Evolutionary conservation across 2,329 filamentous ascomycete genomes (phyloP).

Genomic region (Reticulascus tulasneorum): DNA sequence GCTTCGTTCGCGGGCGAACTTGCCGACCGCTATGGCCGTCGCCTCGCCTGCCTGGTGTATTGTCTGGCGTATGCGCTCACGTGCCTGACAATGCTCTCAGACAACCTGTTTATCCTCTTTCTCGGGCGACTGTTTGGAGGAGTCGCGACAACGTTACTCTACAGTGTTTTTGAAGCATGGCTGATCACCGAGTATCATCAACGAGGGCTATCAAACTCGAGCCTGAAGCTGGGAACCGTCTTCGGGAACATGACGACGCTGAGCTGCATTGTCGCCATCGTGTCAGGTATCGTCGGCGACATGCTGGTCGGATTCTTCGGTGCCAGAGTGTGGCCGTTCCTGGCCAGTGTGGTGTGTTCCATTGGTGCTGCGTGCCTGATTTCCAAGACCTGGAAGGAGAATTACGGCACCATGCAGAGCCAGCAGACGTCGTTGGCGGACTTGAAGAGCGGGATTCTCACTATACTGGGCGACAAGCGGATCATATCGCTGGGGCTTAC

Average conservation of each 20-base stretch:
- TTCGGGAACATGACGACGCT: constrained; percentile 50
- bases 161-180: constrained; percentile 57
- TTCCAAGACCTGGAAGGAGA: constrained; percentile 34
- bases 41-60: constrained; percentile 48
- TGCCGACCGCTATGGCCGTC: constrained; percentile 43
- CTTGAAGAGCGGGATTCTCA: constrained; percentile 17
- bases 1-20: constrained; percentile 34
- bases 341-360: constrained; percentile 39
- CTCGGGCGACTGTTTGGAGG: constrained; percentile 52
- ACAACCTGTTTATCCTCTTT: constrained; percentile 40
- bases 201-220: constrained; percentile 35
- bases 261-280: constrained; percentile 53
- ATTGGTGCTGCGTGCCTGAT: constrained; percentile 41
- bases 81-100: constrained; percentile 47
- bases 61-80: constrained; percentile 48
- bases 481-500: constrained; percentile 48
- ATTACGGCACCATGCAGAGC: constrained; percentile 18
- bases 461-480: constrained; percentile 35
- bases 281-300: constrained; percentile 49
- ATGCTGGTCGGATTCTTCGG: constrained; percentile 41
- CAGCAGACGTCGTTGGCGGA: constrained; percentile 12
- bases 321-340: constrained; percentile 49
- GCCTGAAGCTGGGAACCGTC: constrained; percentile 42
- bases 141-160: constrained; percentile 52
- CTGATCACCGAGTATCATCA: constrained; percentile 54